Base-by-base conservation (phyloP, 441 rosid species). In the Pelargonium fulgidum region DNA sequence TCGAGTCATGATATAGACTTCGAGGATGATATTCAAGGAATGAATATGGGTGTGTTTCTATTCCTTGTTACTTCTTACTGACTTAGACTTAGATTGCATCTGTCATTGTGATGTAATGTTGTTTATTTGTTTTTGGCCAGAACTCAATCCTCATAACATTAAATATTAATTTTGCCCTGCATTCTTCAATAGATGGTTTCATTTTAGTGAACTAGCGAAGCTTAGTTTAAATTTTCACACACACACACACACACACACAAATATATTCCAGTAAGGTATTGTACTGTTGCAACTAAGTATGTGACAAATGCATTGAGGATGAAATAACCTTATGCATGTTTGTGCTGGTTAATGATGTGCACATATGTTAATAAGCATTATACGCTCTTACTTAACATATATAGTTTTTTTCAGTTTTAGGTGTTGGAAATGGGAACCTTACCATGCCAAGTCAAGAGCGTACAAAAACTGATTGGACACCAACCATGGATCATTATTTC, bases 1-100 rank as follows among this genome's bases (percentile, higher is more conserved):
- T 92, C 98, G 62, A 90, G 96, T 77, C 96, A 92, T 81, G 98
- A 92, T 77, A 8, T 81, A 62, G 92, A 89, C 77, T 79, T 85
- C 71, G 95, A 90, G 6, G 93, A 89, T 76, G 93, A 86, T 70
- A 63, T 81, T 59, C 85, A 80, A 54, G 85, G 87, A 67, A 73
- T 79, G 22, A 81, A 82, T 70, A 74, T 78, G 65, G 91, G 96
- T 87, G 44, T 71, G 85, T 77, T 33, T 67, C 67, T 56, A 41
- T 76, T 68, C 63, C 70, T 48, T 11, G 62, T 26, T 26, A 26
- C 3, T 26, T 26, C 66, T 39, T 64, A 62, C 10, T 33, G 10
- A 33, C 66, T n/a, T 11, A 26, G 42, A 22, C 14, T 62, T 26
- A 26, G 8, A 7, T 10, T 26, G 17, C 16, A 22, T 52, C 13